Evolutionary conservation across 768 basidiomycete genomes (phyloP), one percentile per base, ranked within the genome.

Genomic region (Psilocybe azurescens): DNA sequence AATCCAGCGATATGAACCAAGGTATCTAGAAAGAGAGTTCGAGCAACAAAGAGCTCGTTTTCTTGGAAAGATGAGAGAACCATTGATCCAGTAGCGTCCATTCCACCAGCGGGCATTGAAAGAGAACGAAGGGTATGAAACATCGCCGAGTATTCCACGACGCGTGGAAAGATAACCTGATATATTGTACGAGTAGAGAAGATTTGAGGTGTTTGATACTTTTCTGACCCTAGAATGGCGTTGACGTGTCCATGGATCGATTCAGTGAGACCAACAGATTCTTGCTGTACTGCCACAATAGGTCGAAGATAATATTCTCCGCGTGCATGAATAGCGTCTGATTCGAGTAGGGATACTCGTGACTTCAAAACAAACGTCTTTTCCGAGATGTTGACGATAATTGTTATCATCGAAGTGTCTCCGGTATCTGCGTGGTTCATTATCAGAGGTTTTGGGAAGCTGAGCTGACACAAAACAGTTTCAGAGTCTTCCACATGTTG

Each of bases 1-100:
- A 92, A 90, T 3, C 91, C 91, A 0, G 89, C 85, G 39, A 84
- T 80, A 60, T 92, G 91, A 32, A 91, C 75, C 32, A 92, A 75
- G 0, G 87, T 85, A 64, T 92, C 90, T 60, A 84, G 75, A 73
- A 91, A 89, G 28, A 89, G 69, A 5, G 86, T 84, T 62, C 88
- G 81, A 3, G 77, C 73, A 9, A 78, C 74, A 62, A 81, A 84
- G 11, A 70, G 64, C 29, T 76, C 70, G 16, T 66, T 63, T 24
- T 75, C 61, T 48, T 77, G 64, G 8, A 68, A 65, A 3, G 62
- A 39, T 1, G 82, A 81, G 13, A 89, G 73, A 29, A 73, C 67
- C 28, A 89, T 71, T 0, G 73, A 72, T 1, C 87, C 90, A 63
- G 78, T 79, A 2, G 83, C 87, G 63, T 84, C 83, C 72, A 80